phyloP scores from a whole-genome alignment of 2,329 filamentous ascomycete genomes.

The Shiraia bambusicola region DNA sequence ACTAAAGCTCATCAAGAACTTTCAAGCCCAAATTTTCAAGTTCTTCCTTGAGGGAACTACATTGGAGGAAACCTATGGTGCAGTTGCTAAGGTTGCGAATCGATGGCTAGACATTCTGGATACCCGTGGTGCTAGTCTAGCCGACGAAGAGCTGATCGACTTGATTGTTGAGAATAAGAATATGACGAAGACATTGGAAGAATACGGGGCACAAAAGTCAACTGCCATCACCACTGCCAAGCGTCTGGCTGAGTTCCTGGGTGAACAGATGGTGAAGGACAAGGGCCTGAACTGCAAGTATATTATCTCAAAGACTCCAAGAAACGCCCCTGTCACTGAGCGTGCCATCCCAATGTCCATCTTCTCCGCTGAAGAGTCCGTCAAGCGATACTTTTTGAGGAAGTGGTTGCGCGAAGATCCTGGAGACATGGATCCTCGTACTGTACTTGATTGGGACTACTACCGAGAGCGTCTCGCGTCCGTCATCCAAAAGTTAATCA shows the following conservation, averaged over 20 bases:
- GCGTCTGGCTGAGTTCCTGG: slow-evolving; percentile 91
- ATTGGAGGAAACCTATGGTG: slow-evolving; percentile 81
- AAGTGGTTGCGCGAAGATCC: slow-evolving; percentile 97
- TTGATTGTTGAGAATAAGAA: slow-evolving; percentile 99
- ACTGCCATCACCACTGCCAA: slow-evolving; percentile 99
- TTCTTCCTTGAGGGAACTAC: slow-evolving; percentile 94
- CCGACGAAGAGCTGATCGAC: slow-evolving; percentile 96
- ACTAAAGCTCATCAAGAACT: slow-evolving; percentile 98
- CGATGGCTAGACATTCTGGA: slow-evolving; percentile 95
- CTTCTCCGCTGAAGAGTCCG: slow-evolving; percentile 86
- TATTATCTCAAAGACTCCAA: slow-evolving; percentile 88
- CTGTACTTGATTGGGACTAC: slow-evolving; percentile 93
- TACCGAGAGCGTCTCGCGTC: slow-evolving; percentile 94
- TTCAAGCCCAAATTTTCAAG: slow-evolving; percentile 98
- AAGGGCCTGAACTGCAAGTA: slow-evolving; percentile 99
- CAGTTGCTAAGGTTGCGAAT: slow-evolving; percentile 93
- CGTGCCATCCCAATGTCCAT: slow-evolving; percentile 93
- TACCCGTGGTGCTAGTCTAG: slow-evolving; percentile 81
- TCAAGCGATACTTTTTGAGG: slow-evolving; percentile 85
- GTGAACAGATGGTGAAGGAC: slow-evolving; percentile 98
- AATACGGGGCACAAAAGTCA: slow-evolving; percentile 94
- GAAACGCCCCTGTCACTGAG: slow-evolving; percentile 89
- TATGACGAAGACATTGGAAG: slow-evolving; percentile 95
- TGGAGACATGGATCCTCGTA: slow-evolving; percentile 83
- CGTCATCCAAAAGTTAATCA: slow-evolving; percentile 98